phyloP scores from a whole-genome alignment of 2,329 filamentous ascomycete species.

The Aspergillus tanneri region DNA sequence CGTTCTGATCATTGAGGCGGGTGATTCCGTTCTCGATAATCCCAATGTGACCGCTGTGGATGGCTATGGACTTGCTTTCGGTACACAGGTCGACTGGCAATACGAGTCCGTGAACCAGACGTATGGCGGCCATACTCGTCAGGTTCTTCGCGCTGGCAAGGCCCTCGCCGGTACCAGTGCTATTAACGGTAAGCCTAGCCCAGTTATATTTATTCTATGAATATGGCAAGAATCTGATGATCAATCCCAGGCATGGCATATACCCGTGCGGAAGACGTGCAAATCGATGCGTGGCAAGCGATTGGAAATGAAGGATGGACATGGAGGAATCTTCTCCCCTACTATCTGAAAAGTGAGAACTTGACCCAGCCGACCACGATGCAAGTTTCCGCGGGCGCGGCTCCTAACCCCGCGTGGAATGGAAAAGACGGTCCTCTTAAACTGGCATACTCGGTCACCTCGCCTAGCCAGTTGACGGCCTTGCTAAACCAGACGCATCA shows the following conservation, averaged over 20 bases:
- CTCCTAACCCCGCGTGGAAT: constrained; percentile 30
- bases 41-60: constrained; percentile 27
- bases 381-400: constrained; percentile 26
- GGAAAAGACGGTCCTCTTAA: constrained; percentile 32
- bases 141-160: constrained; percentile 44
- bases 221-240: too few relatives aligned
- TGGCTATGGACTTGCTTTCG: constrained; percentile 32
- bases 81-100: constrained; percentile 43
- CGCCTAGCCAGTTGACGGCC: constrained; percentile 26
- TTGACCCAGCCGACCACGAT: constrained; percentile 26
- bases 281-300: constrained; percentile 41
- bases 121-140: constrained; percentile 35
- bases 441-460: constrained; percentile 26
- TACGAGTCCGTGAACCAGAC: constrained; percentile 44
- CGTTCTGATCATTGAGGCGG: constrained; percentile 36
- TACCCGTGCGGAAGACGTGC: constrained; percentile 36
- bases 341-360: constrained; percentile 33
- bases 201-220: background rate
- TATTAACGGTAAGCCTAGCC: constrained; percentile 39
- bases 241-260: constrained; percentile 38
- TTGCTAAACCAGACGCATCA: constrained; percentile 42
- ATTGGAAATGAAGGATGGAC: constrained; percentile 36
- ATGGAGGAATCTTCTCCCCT: constrained; percentile 32
- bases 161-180: constrained; percentile 46
- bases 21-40: constrained; percentile 31